phyloP scores from a whole-genome alignment of 805 yeast species.

The Lachancea dasiensis region DNA sequence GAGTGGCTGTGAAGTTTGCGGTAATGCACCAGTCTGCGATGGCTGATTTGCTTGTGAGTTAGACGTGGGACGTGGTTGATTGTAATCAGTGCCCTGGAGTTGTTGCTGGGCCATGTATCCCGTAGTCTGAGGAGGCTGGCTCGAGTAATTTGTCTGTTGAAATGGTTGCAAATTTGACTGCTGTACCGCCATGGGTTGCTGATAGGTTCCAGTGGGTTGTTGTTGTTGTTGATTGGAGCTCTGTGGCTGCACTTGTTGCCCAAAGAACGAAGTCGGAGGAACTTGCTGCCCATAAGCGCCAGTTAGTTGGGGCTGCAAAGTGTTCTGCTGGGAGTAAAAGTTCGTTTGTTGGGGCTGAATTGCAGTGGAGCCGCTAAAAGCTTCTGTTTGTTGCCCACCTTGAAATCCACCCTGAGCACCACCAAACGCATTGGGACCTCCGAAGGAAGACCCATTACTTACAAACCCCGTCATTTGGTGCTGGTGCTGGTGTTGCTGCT shows the following conservation, averaged over 20 bases:
- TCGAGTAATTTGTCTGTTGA: too few relatives aligned
- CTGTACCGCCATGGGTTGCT: too few relatives aligned
- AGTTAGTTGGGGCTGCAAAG: constrained; percentile 13
- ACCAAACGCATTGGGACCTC: constrained; percentile 2
- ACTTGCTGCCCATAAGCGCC: constrained; percentile 14
- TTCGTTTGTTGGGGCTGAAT: constrained; percentile 15
- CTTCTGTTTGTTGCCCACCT: not conserved
- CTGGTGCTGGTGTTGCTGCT: constrained; percentile 3
- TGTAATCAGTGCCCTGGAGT: too few relatives aligned
- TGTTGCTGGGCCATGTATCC: too few relatives aligned
- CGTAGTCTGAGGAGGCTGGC: too few relatives aligned
- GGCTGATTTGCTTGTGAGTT: too few relatives aligned
- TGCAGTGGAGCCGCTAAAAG: not conserved
- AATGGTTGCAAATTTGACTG: too few relatives aligned
- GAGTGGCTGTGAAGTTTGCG: constrained; percentile 28
- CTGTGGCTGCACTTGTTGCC: not conserved
- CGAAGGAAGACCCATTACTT: constrained; percentile 3
- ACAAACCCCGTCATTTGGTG: constrained; percentile 8
- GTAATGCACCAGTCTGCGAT: constrained; percentile 28
- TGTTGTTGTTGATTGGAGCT: constrained; percentile 20
- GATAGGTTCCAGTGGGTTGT: constrained; percentile 27
- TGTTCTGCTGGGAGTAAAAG: constrained; percentile 9
- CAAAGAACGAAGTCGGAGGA: constrained; percentile 7
- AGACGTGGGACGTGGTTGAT: too few relatives aligned
- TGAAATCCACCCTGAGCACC: constrained; percentile 1